These are phyloP conservation scores for Phialemoniopsis sp. DNA, from an alignment of 2,329 filamentous ascomycete genomes.

Conservation along the genomic window DNA sequence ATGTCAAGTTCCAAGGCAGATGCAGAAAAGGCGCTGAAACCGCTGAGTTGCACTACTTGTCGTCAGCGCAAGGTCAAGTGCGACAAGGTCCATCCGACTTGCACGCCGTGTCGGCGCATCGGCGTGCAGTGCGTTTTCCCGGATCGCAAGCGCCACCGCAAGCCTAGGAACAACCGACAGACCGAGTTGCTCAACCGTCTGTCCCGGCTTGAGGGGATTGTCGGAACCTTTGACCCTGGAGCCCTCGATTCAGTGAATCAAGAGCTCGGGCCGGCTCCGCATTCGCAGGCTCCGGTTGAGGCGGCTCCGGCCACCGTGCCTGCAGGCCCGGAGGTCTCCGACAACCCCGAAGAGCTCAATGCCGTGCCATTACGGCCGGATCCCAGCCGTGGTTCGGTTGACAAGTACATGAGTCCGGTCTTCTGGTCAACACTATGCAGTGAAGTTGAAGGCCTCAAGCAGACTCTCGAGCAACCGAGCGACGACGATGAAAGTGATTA, in stretches of 20 bases:
- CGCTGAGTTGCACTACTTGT: constrained; percentile 55
- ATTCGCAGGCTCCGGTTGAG: neutral
- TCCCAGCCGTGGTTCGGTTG: constrained; percentile 12
- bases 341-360: too few species aligned
- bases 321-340: constrained; percentile 2
- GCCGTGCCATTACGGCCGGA: too few species aligned
- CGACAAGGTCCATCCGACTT: constrained; percentile 47
- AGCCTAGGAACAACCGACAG: constrained; percentile 34
- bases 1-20: too few species aligned
- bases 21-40: constrained; percentile 15
- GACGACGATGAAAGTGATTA: constrained; percentile 26
- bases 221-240: constrained; percentile 33
- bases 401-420: constrained; percentile 33
- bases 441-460: constrained; percentile 39
- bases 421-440: constrained; percentile 38
- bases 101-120: constrained; percentile 45
- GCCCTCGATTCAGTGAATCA: constrained; percentile 6
- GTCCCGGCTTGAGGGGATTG: constrained; percentile 38
- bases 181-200: constrained; percentile 38
- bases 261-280: neutral
- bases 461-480: constrained; percentile 36
- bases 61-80: constrained; percentile 61
- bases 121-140: constrained; percentile 42
- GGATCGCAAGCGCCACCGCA: constrained; percentile 35
- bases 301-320: constrained; percentile 5